Evolutionary conservation across 768 basidiomycete genomes (phyloP).

Genomic region (Lactifluus hygrophoroides): DNA sequence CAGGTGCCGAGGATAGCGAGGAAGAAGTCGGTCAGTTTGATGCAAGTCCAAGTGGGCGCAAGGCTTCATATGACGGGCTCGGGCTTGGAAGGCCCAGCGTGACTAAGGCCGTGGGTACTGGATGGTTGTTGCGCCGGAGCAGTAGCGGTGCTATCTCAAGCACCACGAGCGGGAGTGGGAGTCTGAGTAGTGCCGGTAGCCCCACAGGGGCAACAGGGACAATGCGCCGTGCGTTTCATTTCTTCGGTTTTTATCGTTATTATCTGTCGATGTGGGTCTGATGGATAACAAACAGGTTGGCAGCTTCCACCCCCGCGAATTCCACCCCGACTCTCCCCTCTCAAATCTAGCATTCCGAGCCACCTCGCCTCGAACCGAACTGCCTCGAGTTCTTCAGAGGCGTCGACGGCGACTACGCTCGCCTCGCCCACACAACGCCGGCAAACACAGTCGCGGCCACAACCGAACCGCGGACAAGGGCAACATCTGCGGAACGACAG

Average conservation of each 20-base stretch:
- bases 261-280: background rate
- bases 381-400: constrained; percentile 42
- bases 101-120: constrained; percentile 30
- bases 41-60: constrained; percentile 54
- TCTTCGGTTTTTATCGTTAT: constrained; percentile 5
- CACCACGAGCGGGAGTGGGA: constrained; percentile 46
- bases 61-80: constrained; percentile 49
- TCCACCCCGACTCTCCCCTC: constrained; percentile 42
- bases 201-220: constrained; percentile 52
- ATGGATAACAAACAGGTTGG: constrained; percentile 38
- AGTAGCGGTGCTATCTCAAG: constrained; percentile 76
- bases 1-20: constrained; percentile 44
- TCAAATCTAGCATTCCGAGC: constrained; percentile 29
- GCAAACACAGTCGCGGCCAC: background rate
- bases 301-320: constrained; percentile 43
- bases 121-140: constrained; percentile 65
- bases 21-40: constrained; percentile 39
- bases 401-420: constrained; percentile 29
- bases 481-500: constrained; percentile 1
- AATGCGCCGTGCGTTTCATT: constrained; percentile 38
- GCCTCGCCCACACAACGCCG: constrained; percentile 2
- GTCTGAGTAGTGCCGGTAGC: constrained; percentile 36
- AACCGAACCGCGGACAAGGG: background rate
- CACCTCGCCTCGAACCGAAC: constrained; percentile 38
- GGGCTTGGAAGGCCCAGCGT: constrained; percentile 55